Conservation (phyloP, 768 basidiomycete species). For the Lentinula edodes region DNA sequence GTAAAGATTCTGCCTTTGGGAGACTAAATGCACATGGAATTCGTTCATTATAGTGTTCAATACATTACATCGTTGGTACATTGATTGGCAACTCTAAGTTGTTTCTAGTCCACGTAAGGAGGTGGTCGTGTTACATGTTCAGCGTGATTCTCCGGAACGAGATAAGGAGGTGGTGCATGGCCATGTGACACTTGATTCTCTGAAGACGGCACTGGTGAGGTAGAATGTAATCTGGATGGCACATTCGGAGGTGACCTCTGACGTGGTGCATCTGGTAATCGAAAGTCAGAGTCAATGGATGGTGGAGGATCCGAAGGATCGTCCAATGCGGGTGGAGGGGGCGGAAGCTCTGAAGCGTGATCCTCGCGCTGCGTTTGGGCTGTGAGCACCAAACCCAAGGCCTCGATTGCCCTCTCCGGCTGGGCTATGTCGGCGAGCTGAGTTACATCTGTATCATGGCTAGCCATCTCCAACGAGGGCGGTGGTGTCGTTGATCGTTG, state of each 20-base stretch:
- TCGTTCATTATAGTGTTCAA: not conserved
- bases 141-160: constrained; percentile 47
- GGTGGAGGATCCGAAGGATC: constrained; percentile 88
- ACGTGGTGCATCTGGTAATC: constrained; percentile 36
- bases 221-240: constrained; percentile 22
- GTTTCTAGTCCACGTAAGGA: constrained; percentile 52
- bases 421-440: constrained; percentile 54
- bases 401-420: constrained; percentile 49
- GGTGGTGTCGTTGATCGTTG: constrained; percentile 64
- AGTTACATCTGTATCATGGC: constrained; percentile 65
- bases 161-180: constrained; percentile 77
- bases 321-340: constrained; percentile 78
- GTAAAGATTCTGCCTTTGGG: no score
- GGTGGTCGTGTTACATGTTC: constrained; percentile 49
- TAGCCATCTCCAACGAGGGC: constrained; percentile 71
- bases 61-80: no score
- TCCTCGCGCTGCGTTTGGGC: constrained; percentile 32
- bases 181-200: constrained; percentile 36
- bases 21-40: not conserved
- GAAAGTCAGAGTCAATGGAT: constrained; percentile 79
- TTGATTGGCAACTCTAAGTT: no score
- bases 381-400: constrained; percentile 54
- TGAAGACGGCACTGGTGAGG: constrained; percentile 27
- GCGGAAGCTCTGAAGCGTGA: constrained; percentile 42
- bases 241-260: constrained; percentile 28